A percentile compares a stretch with the other conserved stretches of the same genome.
phyloP scores from a whole-genome alignment of 805 yeast genomes.

The Maudiozyma serrabonitensis region DNA sequence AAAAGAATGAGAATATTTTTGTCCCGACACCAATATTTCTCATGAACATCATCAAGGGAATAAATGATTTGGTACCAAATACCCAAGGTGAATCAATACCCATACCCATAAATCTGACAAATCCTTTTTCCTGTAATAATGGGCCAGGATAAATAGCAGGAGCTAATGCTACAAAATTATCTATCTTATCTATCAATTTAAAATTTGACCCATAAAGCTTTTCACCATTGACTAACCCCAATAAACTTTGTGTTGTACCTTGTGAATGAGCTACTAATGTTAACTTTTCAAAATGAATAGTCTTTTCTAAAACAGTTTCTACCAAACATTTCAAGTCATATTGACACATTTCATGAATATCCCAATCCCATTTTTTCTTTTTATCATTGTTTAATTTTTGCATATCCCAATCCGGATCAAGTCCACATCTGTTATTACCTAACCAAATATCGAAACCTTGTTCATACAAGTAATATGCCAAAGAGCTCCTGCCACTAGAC shows the following conservation, averaged over 20 bases:
- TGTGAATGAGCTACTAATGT: constrained; percentile 80
- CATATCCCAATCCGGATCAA: constrained; percentile 53
- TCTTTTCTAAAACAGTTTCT: constrained; percentile 40
- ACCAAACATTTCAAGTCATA: constrained; percentile 71
- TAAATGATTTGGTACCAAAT: constrained; percentile 71
- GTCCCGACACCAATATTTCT: constrained; percentile 41
- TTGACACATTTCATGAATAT: constrained; percentile 69
- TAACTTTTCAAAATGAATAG: constrained; percentile 34
- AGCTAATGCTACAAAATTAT: constrained; percentile 65
- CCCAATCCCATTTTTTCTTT: constrained; percentile 82
- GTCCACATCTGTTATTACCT: constrained; percentile 86
- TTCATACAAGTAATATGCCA: constrained; percentile 48
- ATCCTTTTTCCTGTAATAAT: constrained; percentile 49
- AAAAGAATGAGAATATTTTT: constrained; percentile 49
- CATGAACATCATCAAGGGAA: constrained; percentile 61
- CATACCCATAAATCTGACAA: constrained; percentile 52
- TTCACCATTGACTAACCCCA: constrained; percentile 47
- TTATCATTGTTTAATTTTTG: constrained; percentile 21
- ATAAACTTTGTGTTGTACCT: constrained; percentile 81
- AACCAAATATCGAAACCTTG: constrained; percentile 81
- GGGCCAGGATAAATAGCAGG: constrained; percentile 91
- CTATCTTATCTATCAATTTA: constrained; percentile 44
- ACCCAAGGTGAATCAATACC: constrained; percentile 40
- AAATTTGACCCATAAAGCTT: constrained; percentile 19
- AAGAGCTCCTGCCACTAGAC: constrained; percentile 70